Conservation (phyloP, 2,329 filamentous ascomycete genomes). For the Neoarthrinium moseri region DNA sequence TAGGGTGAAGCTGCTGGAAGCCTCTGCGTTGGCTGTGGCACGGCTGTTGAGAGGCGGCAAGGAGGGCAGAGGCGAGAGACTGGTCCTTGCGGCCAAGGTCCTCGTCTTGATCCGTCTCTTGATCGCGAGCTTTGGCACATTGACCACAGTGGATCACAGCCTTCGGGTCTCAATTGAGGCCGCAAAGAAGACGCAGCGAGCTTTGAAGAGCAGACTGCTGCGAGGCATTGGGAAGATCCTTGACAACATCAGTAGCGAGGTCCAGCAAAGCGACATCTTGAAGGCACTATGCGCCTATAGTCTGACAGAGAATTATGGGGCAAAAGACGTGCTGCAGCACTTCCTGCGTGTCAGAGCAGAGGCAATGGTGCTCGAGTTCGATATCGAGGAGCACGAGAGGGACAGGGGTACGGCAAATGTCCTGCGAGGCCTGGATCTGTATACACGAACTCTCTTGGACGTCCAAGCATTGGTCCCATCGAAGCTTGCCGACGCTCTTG, state of each 20-base stretch:
- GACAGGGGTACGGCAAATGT: slow-evolving; percentile 47
- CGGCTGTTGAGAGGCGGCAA: slow-evolving; percentile 45
- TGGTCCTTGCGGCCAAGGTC: slow-evolving; percentile 65
- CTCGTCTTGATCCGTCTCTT: slow-evolving; percentile 75
- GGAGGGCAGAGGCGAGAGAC: slow-evolving; percentile 42
- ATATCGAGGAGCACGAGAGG: slow-evolving; percentile 41
- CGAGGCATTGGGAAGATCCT: slow-evolving; percentile 69
- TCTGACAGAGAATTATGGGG: slow-evolving; percentile 75
- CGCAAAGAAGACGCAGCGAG: slow-evolving; percentile 62
- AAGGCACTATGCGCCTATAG: slow-evolving; percentile 81
- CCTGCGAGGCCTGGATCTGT: slow-evolving; percentile 66
- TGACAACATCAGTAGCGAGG: slow-evolving; percentile 55
- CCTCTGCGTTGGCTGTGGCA: slow-evolving; percentile 48
- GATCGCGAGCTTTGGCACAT: slow-evolving; percentile 67
- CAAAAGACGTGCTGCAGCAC: slow-evolving; percentile 74
- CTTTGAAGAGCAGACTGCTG: slow-evolving; percentile 62
- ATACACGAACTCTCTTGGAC: slow-evolving; percentile 73
- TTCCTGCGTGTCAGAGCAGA: slow-evolving; percentile 73
- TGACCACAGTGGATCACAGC: slow-evolving; percentile 27
- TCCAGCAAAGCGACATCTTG: slow-evolving; percentile 54
- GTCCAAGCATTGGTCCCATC: slow-evolving; percentile 75
- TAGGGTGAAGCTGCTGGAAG: slow-evolving; percentile 48
- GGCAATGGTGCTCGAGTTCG: slow-evolving; percentile 64
- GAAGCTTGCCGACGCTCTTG: slow-evolving; percentile 68
- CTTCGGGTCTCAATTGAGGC: slow-evolving; percentile 49